Conservation (phyloP, 2,329 filamentous ascomycete genomes). For the Cladosporium cucumerinum region DNA sequence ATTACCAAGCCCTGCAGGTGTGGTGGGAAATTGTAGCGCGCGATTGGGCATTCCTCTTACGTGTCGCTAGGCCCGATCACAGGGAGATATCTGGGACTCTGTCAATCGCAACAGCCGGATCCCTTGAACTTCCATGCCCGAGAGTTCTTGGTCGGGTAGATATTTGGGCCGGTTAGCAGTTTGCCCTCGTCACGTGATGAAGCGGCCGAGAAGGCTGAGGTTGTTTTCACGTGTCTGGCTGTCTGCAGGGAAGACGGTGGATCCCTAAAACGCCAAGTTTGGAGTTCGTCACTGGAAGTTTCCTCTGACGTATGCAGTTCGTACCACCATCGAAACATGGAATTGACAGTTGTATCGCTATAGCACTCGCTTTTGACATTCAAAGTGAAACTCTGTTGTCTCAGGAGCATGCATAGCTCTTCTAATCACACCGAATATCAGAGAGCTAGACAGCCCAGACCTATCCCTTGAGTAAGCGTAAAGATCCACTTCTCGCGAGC, state of each 20-base stretch:
- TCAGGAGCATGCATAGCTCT: background rate
- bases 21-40: background rate
- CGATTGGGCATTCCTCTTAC: background rate
- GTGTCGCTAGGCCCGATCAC: background rate
- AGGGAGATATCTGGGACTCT: background rate
- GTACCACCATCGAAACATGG: background rate
- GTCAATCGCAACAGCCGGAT: background rate
- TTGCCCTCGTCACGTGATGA: background rate
- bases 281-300: background rate
- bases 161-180: background rate
- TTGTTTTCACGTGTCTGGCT: background rate
- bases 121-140: background rate
- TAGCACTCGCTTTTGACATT: background rate
- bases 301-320: background rate
- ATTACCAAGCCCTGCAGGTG: background rate
- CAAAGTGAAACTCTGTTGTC: background rate
- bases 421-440: background rate
- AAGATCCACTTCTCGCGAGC: constrained; percentile 6
- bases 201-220: background rate
- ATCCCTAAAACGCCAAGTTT: background rate
- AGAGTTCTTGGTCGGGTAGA: background rate
- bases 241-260: background rate
- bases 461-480: background rate
- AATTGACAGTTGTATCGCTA: background rate
- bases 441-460: background rate